Conservation (phyloP, 148 eudicot species). For the Cornus controversa region DNA sequence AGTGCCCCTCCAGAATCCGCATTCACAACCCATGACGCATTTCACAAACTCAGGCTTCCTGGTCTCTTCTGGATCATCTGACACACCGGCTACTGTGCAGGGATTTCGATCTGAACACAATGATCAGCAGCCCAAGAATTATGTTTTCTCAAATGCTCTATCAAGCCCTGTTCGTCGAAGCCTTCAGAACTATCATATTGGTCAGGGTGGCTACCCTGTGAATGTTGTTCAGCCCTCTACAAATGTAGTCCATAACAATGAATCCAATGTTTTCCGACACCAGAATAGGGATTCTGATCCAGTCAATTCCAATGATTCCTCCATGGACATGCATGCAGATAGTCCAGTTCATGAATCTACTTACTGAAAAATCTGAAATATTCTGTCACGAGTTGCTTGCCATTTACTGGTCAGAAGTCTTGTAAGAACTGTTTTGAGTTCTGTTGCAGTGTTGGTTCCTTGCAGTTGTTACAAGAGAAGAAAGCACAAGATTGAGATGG, state of each 20-base stretch:
- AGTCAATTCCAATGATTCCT: constrained; percentile 52
- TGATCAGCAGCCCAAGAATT: constrained; percentile 66
- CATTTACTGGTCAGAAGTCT: background rate
- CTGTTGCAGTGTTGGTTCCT: background rate
- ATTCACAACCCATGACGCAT: constrained; percentile 20
- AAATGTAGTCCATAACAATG: constrained; percentile 31
- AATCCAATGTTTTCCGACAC: constrained; percentile 24
- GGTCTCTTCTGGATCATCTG: constrained; percentile 29
- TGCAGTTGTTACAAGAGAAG: constrained; percentile 5
- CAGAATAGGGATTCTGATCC: constrained; percentile 54
- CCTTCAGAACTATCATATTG: constrained; percentile 72
- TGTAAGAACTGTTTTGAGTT: constrained; percentile 4
- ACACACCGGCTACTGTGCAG: constrained; percentile 13
- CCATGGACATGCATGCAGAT: constrained; percentile 91
- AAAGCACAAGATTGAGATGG: background rate
- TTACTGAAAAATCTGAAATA: constrained; percentile 36
- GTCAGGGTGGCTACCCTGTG: constrained; percentile 47
- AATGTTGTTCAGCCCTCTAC: constrained; percentile 27
- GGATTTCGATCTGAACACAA: constrained; percentile 45
- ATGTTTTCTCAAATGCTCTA: constrained; percentile 81
- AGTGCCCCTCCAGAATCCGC: constrained; percentile 24
- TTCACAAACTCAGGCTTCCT: constrained; percentile 17
- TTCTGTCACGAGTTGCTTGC: background rate
- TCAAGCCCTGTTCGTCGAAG: constrained; percentile 83
- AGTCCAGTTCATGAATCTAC: constrained; percentile 66